A percentile compares a stretch with the other conserved stretches of the same genome.
phyloP scores from a whole-genome alignment of 1,284 basidiomycete genomes.

The Neonothopanus nambi region DNA sequence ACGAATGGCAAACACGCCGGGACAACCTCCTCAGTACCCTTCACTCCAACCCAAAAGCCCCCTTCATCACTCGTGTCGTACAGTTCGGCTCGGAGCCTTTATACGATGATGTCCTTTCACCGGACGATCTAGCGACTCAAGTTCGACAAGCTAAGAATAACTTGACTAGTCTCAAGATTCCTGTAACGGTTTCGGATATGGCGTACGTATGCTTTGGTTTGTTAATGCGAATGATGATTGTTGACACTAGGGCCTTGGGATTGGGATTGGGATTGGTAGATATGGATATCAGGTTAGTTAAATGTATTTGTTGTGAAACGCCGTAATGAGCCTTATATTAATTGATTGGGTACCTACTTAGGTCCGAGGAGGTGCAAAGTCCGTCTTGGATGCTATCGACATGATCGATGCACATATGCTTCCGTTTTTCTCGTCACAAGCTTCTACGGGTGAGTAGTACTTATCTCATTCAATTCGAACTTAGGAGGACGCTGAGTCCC shows the following conservation, averaged over 20 bases:
- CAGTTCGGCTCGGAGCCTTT: slow-evolving; percentile 79
- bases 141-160: slow-evolving; percentile 51
- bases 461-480: not conserved
- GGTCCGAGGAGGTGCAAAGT: slow-evolving; percentile 52
- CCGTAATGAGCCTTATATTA: not conserved
- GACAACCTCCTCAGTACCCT: slow-evolving; percentile 57
- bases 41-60: slow-evolving; percentile 63
- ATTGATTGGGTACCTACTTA: slow-evolving; percentile 20
- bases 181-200: slow-evolving; percentile 64
- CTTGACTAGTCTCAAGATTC: slow-evolving; percentile 55
- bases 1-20: slow-evolving; percentile 57
- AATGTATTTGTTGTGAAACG: not conserved
- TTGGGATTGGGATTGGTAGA: slow-evolving; percentile 5
- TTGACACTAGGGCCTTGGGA: not conserved
- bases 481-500: slow-evolving; percentile 4
- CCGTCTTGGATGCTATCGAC: slow-evolving; percentile 65
- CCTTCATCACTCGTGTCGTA: slow-evolving; percentile 65
- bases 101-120: slow-evolving; percentile 59
- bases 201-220: slow-evolving; percentile 24
- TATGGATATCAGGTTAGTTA: slow-evolving; percentile 40
- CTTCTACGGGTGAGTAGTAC: slow-evolving; percentile 52
- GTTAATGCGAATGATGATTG: not conserved
- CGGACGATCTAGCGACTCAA: slow-evolving; percentile 54
- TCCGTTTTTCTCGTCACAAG: slow-evolving; percentile 67
- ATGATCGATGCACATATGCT: slow-evolving; percentile 72